A percentile compares a stretch with the other conserved stretches of the same genome.
phyloP scores from a whole-genome alignment of 192 early-diverging fungal genomes.

The Hyaloraphidium curvatum region DNA sequence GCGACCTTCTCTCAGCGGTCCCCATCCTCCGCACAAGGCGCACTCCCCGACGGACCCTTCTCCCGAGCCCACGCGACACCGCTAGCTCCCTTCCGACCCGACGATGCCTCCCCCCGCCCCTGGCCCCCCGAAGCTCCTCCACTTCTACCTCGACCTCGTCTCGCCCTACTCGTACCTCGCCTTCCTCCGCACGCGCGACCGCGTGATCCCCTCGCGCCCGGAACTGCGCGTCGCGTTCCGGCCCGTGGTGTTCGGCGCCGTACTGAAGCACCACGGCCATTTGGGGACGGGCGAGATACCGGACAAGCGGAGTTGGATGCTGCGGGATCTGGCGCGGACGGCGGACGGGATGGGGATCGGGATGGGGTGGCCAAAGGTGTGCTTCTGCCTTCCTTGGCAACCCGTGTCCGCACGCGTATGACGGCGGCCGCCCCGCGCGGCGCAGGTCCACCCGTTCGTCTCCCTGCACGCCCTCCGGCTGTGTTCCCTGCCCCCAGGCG shows the following conservation, averaged over 20 bases:
- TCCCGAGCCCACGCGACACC: too few species aligned
- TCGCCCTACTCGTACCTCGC: slow-evolving; percentile 1
- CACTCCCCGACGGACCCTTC: too few species aligned
- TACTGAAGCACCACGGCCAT: not conserved
- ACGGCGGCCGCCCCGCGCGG: not conserved
- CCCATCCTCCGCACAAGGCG: too few species aligned
- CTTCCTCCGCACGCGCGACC: not conserved
- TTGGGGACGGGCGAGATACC: not conserved
- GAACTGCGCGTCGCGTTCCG: not conserved
- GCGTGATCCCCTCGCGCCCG: not conserved
- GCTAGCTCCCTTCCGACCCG: too few species aligned
- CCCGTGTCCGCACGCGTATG: not conserved
- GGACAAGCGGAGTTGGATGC: not conserved
- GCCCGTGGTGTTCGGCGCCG: not conserved
- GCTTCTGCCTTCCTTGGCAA: too few species aligned
- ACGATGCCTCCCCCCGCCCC: too few species aligned
- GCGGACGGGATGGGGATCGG: not conserved
- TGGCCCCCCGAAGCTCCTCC: too few species aligned
- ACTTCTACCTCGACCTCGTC: not conserved
- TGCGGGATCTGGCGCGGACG: not conserved
- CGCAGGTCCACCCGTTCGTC: not conserved
- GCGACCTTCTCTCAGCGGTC: too few species aligned
- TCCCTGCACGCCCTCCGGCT: not conserved
- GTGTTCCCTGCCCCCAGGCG: not conserved
- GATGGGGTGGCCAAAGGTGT: not conserved